A percentile compares a stretch with the other conserved stretches of the same genome.
Conservation (phyloP, 495 filamentous ascomycete genomes). For the Amphirosellinia nigrospora region DNA sequence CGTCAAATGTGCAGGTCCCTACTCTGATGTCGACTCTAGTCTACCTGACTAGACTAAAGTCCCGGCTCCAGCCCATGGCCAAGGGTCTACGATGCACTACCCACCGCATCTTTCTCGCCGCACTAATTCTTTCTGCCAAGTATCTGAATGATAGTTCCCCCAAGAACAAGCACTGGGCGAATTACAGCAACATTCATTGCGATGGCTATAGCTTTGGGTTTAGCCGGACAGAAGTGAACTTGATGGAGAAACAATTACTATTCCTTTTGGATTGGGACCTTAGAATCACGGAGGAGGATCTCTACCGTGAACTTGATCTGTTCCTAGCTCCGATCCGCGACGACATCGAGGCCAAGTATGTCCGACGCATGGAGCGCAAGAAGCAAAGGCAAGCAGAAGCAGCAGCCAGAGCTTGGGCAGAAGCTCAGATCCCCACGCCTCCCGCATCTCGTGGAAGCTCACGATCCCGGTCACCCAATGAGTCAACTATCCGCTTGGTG, state of each 20-base stretch:
- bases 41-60: slow-evolving; percentile 84
- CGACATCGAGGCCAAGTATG: slow-evolving; percentile 46
- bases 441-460: slow-evolving; percentile 48
- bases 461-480: slow-evolving; percentile 43
- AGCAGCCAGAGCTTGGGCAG: slow-evolving; percentile 29
- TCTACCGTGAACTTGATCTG: slow-evolving; percentile 83
- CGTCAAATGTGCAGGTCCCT: slow-evolving; percentile 95
- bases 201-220: slow-evolving; percentile 86
- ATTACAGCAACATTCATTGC: slow-evolving; percentile 74
- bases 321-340: slow-evolving; percentile 85
- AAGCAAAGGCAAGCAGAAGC: slow-evolving; percentile 40
- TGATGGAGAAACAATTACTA: slow-evolving; percentile 98
- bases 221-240: slow-evolving; percentile 90
- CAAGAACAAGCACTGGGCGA: slow-evolving; percentile 99
- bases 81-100: slow-evolving; percentile 98
- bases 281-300: slow-evolving; percentile 79
- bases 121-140: slow-evolving; percentile 91
- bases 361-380: slow-evolving; percentile 52
- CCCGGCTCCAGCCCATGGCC: slow-evolving; percentile 86
- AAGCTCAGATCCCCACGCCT: slow-evolving; percentile 43
- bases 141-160: slow-evolving; percentile 98
- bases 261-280: slow-evolving; percentile 94
- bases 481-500: slow-evolving; percentile 33
- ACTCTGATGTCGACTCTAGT: slow-evolving; percentile 96
- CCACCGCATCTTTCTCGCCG: slow-evolving; percentile 95